These are phyloP conservation scores for Penicillium olsonii DNA, from an alignment of 2,329 filamentous ascomycete species.

Conservation along the genomic window DNA sequence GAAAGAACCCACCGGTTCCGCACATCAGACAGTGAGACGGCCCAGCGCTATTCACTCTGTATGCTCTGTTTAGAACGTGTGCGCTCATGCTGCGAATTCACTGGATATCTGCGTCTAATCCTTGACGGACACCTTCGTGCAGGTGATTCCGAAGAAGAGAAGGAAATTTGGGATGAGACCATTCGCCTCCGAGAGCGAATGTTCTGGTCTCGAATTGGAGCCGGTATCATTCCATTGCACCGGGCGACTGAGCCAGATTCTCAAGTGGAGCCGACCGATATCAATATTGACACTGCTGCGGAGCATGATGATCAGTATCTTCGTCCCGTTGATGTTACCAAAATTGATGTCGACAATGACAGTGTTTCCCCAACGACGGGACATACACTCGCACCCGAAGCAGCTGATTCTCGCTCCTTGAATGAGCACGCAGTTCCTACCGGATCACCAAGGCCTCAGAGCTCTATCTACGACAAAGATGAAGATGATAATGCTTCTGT, in stretches of 20 bases:
- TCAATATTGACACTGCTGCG: not conserved
- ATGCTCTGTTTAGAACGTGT: slow-evolving; percentile 82
- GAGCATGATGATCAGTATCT: slow-evolving; percentile 2
- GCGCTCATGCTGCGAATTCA: slow-evolving; percentile 86
- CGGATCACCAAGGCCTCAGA: slow-evolving; percentile 7
- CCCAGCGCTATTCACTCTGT: slow-evolving; percentile 87
- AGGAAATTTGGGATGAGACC: slow-evolving; percentile 91
- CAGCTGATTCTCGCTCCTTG: not conserved
- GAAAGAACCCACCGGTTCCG: slow-evolving; percentile 84
- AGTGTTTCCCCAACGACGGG: not conserved
- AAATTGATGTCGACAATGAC: slow-evolving; percentile 7
- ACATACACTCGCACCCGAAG: not conserved
- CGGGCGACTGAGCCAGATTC: slow-evolving; percentile 26
- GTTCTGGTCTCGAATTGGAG: slow-evolving; percentile 94
- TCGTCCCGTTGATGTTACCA: slow-evolving; percentile 10
- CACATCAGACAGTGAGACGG: slow-evolving; percentile 80
- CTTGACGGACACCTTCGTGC: slow-evolving; percentile 90
- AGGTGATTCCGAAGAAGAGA: slow-evolving; percentile 80
- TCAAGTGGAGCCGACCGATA: slow-evolving; percentile 2
- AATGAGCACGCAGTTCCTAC: not conserved
- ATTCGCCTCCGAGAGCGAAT: slow-evolving; percentile 87
- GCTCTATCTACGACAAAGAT: slow-evolving; percentile 8
- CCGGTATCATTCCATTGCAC: slow-evolving; percentile 76
- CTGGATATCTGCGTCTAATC: slow-evolving; percentile 86
- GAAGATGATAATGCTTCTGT: slow-evolving; percentile 11